Evolutionary conservation across 352 stramenopile genomes (phyloP).

Genomic region (Peronospora tabacina): DNA sequence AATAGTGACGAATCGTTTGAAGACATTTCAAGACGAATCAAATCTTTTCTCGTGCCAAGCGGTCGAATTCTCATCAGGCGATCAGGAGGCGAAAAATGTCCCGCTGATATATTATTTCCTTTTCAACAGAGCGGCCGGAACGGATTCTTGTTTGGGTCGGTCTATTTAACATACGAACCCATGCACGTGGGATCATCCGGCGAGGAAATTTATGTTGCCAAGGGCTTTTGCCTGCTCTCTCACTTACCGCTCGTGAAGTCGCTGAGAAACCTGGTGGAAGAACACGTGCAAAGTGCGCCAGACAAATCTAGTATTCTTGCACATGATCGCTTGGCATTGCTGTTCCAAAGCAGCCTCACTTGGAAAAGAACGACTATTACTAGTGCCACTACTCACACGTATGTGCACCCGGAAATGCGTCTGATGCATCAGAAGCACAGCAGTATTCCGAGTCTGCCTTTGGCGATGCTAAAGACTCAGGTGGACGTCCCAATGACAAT

Average conservation of each 20-base stretch:
- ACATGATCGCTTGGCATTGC: constrained; percentile 33
- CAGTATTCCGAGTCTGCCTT: constrained; percentile 34
- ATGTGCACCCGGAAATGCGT: constrained; percentile 31
- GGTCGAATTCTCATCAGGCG: constrained; percentile 44
- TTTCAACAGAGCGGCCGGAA: constrained; percentile 73
- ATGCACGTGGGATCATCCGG: constrained; percentile 39
- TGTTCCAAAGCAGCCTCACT: constrained; percentile 38
- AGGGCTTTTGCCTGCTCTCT: constrained; percentile 65
- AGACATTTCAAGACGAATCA: constrained; percentile 49
- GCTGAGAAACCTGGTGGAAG: constrained; percentile 48
- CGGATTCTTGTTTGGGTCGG: constrained; percentile 65
- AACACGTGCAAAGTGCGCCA: constrained; percentile 33
- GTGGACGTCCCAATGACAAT: constrained; percentile 63
- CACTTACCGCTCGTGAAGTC: constrained; percentile 53
- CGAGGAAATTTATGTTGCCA: constrained; percentile 47
- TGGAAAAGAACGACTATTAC: constrained; percentile 33
- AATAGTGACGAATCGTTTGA: constrained; percentile 34
- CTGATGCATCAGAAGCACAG: constrained; percentile 35
- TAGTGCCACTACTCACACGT: constrained; percentile 26
- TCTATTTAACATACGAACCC: constrained; percentile 68
- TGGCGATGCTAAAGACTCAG: constrained; percentile 34
- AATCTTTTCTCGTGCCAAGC: constrained; percentile 67
- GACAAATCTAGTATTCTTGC: constrained; percentile 39
- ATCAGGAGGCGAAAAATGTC: constrained; percentile 25
- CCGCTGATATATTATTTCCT: constrained; percentile 52